Evolutionary conservation across 805 yeast genomes (phyloP).

Genomic region (Deakozyma indianensis): DNA sequence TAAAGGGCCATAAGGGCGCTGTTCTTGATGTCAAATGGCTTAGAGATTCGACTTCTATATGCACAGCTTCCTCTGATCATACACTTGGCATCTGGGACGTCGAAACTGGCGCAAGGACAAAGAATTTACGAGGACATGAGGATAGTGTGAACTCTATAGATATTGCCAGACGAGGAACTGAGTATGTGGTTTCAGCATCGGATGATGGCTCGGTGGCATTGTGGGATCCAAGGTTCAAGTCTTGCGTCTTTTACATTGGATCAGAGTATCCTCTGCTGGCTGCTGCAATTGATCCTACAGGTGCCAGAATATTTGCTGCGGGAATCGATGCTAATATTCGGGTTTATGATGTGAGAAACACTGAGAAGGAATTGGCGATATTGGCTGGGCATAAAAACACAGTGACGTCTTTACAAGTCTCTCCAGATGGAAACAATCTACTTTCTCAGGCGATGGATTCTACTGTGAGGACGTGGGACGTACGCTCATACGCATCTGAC

Average conservation of each 20-base stretch:
- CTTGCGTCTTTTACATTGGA: constrained; percentile 24
- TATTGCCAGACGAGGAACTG: constrained; percentile 18
- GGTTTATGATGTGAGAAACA: constrained; percentile 43
- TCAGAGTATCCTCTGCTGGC: constrained; percentile 49
- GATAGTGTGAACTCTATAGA: constrained; percentile 42
- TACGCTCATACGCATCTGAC: constrained; percentile 29
- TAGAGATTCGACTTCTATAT: constrained; percentile 27
- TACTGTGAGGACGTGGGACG: constrained; percentile 41
- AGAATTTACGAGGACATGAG: constrained; percentile 40
- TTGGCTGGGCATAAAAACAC: constrained; percentile 30
- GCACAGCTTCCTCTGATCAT: constrained; percentile 46
- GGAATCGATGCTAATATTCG: constrained; percentile 57
- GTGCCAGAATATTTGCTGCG: constrained; percentile 34
- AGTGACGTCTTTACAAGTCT: constrained; percentile 40
- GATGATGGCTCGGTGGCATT: constrained; percentile 48
- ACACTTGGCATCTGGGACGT: constrained; percentile 52
- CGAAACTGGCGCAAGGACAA: constrained; percentile 36
- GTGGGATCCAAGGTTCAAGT: constrained; percentile 56
- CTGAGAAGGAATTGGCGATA: constrained; percentile 30
- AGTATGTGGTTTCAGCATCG: constrained; percentile 35
- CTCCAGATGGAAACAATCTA: constrained; percentile 31
- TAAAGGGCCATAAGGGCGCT: constrained; percentile 49
- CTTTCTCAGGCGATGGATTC: constrained; percentile 44
- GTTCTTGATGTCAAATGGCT: constrained; percentile 47
- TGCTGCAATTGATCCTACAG: constrained; percentile 28